Evolutionary conservation across 345 rosid genomes (phyloP), one percentile per base, ranked within the genome.

Genomic region (Brassica cretica): DNA sequence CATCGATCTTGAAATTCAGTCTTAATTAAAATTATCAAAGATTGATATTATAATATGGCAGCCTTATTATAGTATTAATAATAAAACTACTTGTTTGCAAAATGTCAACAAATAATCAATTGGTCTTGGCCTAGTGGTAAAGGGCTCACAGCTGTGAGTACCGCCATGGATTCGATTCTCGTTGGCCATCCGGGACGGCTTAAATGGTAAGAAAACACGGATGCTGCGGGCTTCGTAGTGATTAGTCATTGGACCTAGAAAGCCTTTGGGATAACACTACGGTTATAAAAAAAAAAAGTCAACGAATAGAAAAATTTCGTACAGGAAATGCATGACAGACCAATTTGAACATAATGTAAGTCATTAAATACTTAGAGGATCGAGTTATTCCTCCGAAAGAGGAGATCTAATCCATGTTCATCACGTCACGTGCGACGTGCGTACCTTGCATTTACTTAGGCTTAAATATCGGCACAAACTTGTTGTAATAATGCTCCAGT

Each of bases 331-430:
- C 33, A 18, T 70, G 64, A 10, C 44, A 63, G 64, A 51, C 6
- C 58, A 51, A 51, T 64, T 69, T 70, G 58, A 39, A 64, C 16
- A 30, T 37, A 70, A 76, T 68, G 14, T 1, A 56, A 19, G 12
- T 24, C 32, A 59, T 59, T 24, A 8, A 59, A 33, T 70, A 33
- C 70, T 19, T 33, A 62, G 8, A 41, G 11, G 29, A 61, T 5
- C 30, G 27, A 72, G 67, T 66, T 59, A 72, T 41, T 72, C 67
- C 81, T 60, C 44, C 68, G 4, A 66, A 72, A 72, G 64, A 44
- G 69, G 69, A 67, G 76, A 78, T 78, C 81, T 78, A 66, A 55
- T 65, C 63, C 81, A 72, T 66, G 77, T 72, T 66, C 81, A 59
- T 66, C 56, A 59, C 73, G 18, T 78, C 73, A 78, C 63, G 76